Conservation (phyloP, 2,329 filamentous ascomycete species). For the Penicillium sp. region DNA sequence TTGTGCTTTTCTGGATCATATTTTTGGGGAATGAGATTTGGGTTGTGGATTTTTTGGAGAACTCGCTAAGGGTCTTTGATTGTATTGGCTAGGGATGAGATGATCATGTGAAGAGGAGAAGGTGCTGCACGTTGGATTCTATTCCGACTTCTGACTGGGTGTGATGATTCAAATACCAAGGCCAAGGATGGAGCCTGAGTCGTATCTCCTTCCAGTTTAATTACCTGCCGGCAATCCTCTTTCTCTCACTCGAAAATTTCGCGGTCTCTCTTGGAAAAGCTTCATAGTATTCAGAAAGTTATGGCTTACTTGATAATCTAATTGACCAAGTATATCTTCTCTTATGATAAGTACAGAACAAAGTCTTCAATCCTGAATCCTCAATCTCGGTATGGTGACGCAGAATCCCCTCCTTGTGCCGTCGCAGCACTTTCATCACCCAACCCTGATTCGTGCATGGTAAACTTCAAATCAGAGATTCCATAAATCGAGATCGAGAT, state of each 20-base stretch:
- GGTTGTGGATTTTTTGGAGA: not conserved
- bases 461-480: not conserved
- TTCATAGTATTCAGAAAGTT: too few species aligned
- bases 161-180: not conserved
- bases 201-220: not conserved
- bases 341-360: not conserved
- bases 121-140: not conserved
- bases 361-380: not conserved
- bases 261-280: not conserved
- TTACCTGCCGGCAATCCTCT: not conserved
- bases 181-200: not conserved
- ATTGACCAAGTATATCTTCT: not conserved
- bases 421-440: not conserved
- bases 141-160: not conserved
- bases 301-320: too few species aligned
- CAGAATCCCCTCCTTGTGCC: too few species aligned
- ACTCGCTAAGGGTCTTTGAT: not conserved
- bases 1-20: slow-evolving; percentile 12
- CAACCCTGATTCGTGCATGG: not conserved
- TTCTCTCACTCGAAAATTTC: not conserved
- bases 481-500: not conserved
- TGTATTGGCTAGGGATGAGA: not conserved
- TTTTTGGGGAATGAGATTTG: not conserved
- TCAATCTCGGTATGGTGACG: not conserved
- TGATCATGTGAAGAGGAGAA: not conserved